Evolutionary conservation across 208 protist genomes (phyloP).

Genomic region (Crithidia expoeki): DNA sequence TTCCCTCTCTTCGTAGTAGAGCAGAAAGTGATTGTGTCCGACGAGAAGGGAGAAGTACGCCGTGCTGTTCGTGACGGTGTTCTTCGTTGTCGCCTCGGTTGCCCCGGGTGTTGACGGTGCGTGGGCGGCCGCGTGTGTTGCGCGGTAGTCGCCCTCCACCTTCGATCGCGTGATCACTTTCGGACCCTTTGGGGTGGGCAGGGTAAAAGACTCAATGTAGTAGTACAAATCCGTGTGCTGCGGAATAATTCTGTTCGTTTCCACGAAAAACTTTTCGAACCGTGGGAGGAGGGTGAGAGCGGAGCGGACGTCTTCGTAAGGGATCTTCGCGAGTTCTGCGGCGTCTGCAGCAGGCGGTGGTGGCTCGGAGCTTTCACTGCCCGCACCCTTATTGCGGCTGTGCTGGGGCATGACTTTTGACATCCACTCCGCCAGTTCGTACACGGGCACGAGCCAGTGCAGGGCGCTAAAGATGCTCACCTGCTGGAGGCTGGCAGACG

Average conservation of each 20-base stretch:
- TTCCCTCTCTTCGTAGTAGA: constrained; percentile 62
- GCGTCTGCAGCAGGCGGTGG: background rate
- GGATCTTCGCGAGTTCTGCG: background rate
- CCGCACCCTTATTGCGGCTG: constrained; percentile 1
- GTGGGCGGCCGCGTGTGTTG: constrained; percentile 15
- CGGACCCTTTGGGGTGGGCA: constrained; percentile 71
- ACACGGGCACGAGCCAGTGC: constrained; percentile 61
- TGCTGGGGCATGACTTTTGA: constrained; percentile 13
- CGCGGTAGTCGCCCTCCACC: constrained; percentile 53
- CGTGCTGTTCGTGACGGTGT: constrained; percentile 53
- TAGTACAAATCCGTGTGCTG: constrained; percentile 54
- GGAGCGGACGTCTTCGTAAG: constrained; percentile 30
- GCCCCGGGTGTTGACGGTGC: constrained; percentile 14
- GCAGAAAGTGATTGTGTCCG: constrained; percentile 72
- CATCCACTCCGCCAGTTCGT: constrained; percentile 59
- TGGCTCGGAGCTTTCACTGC: constrained; percentile 4
- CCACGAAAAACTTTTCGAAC: constrained; percentile 62
- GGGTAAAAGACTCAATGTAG: constrained; percentile 52
- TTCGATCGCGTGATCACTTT: constrained; percentile 62
- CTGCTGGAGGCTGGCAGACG: constrained; percentile 20
- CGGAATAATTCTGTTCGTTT: constrained; percentile 52
- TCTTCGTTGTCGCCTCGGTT: constrained; percentile 23
- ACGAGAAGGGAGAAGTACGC: constrained; percentile 71
- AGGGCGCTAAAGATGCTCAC: constrained; percentile 60
- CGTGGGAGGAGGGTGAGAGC: constrained; percentile 43